These are phyloP conservation scores for Rhipidocladum racemiflorum DNA, from an alignment of 176 grass and related monocot genomes.

Conservation along the genomic window DNA sequence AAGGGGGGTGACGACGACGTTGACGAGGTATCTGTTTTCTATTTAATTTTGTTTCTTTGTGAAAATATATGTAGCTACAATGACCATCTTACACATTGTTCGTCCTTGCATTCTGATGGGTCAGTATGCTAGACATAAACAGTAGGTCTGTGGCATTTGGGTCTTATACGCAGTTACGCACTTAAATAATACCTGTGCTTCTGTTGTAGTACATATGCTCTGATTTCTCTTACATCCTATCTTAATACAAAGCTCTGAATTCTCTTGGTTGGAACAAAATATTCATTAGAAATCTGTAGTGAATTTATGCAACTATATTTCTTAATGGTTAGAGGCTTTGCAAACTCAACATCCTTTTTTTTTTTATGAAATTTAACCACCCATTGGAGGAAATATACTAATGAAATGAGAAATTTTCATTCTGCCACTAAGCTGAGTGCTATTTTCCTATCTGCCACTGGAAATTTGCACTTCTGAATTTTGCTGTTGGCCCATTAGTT, in stretches of 20 bases:
- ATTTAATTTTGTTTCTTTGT: neutral
- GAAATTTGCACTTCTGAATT: too few relatives aligned
- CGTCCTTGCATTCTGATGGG: neutral
- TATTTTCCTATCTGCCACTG: too few relatives aligned
- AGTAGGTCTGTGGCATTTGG: neutral
- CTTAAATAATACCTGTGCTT: too few relatives aligned
- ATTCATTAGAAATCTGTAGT: neutral
- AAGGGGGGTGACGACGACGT: slow-evolving; percentile 58
- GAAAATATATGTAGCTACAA: neutral
- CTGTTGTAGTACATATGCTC: too few relatives aligned
- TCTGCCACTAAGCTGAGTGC: too few relatives aligned
- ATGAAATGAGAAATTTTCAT: too few relatives aligned
- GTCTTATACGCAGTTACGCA: too few relatives aligned
- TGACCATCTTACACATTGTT: neutral
- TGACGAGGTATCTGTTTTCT: slow-evolving; percentile 46
- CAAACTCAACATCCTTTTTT: neutral
- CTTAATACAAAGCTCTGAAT: too few relatives aligned
- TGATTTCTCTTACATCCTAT: too few relatives aligned
- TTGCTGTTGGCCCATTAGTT: too few relatives aligned
- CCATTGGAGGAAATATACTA: neutral
- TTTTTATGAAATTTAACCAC: neutral
- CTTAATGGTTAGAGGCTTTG: neutral
- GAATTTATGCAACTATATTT: neutral
- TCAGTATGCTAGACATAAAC: neutral
- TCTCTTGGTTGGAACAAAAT: neutral